Percentiles rank a stretch among this genome's conserved stretches.
phyloP scores from a whole-genome alignment of 2,329 filamentous ascomycete species.

The Arthrobotrys conoides region DNA sequence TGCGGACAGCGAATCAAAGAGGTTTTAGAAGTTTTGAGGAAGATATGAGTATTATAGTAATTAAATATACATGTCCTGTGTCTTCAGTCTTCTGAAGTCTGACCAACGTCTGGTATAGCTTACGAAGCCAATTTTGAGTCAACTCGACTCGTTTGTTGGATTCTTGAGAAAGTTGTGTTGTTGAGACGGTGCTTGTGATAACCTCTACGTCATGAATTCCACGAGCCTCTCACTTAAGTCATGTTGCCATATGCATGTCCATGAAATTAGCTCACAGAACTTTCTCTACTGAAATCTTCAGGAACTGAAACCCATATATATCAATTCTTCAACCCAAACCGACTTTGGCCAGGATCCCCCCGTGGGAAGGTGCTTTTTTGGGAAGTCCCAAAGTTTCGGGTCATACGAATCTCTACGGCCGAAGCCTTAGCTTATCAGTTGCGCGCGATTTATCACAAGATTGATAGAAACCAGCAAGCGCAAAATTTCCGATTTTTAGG shows the following conservation, averaged over 20 bases:
- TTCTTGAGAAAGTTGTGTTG: not conserved
- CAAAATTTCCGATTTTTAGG: constrained; percentile 11
- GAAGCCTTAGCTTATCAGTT: constrained; percentile 13
- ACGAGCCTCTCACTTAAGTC: too few relatives aligned
- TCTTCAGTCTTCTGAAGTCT: too few relatives aligned
- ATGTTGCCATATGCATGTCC: too few relatives aligned
- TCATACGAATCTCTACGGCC: constrained; percentile 9
- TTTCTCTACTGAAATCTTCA: not conserved
- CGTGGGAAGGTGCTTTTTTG: constrained; percentile 15
- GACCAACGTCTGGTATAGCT: too few relatives aligned
- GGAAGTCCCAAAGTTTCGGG: constrained; percentile 1
- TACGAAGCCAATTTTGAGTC: too few relatives aligned
- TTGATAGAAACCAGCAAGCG: not conserved
- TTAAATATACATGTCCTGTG: too few relatives aligned
- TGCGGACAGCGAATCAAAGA: too few relatives aligned
- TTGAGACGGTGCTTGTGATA: not conserved
- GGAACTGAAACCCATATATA: not conserved
- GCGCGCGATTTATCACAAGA: constrained; percentile 23
- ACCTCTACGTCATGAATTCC: not conserved
- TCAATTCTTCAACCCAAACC: not conserved
- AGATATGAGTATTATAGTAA: too few relatives aligned
- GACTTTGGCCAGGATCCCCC: not conserved
- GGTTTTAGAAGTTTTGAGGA: too few relatives aligned
- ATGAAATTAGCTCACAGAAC: not conserved
- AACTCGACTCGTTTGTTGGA: not conserved